Percentiles rank a stretch among this genome's conserved stretches.
These are phyloP conservation scores for Aspergillus puulaauensis DNA, from an alignment of 2,329 filamentous ascomycete species.

Conservation along the genomic window DNA sequence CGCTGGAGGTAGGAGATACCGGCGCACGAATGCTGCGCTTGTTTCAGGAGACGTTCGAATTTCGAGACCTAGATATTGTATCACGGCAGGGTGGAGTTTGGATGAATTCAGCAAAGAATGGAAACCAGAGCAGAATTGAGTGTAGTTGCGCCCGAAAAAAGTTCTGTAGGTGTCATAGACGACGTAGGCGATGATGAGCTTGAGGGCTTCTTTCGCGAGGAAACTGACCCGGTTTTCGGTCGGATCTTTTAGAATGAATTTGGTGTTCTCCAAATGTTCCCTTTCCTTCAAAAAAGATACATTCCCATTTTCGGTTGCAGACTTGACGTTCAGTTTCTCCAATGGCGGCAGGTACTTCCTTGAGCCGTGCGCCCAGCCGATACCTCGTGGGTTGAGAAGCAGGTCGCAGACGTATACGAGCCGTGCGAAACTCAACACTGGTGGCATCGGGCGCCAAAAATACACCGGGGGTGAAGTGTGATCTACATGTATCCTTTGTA, in stretches of 20 bases:
- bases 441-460: constrained; percentile 12
- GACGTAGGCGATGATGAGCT: constrained; percentile 8
- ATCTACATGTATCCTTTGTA: constrained; percentile 2
- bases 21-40: constrained; percentile 2
- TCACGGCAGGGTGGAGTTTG: not conserved
- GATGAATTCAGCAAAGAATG: not conserved
- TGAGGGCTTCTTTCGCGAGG: not conserved
- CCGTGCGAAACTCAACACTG: constrained; percentile 2
- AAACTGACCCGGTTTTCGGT: constrained; percentile 2
- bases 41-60: not conserved
- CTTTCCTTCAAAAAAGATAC: not conserved
- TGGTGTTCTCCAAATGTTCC: not conserved
- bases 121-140: not conserved
- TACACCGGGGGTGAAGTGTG: constrained; percentile 8
- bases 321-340: not conserved
- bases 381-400: constrained; percentile 16
- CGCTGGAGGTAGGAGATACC: constrained; percentile 11
- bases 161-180: constrained; percentile 14
- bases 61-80: not conserved
- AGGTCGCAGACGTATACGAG: constrained; percentile 13
- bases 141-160: constrained; percentile 8
- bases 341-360: constrained; percentile 11
- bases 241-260: not conserved
- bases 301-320: not conserved
- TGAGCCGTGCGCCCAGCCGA: constrained; percentile 17